Evolutionary conservation across 495 filamentous ascomycete species (phyloP).

Genomic region (Podospora anserina): DNA sequence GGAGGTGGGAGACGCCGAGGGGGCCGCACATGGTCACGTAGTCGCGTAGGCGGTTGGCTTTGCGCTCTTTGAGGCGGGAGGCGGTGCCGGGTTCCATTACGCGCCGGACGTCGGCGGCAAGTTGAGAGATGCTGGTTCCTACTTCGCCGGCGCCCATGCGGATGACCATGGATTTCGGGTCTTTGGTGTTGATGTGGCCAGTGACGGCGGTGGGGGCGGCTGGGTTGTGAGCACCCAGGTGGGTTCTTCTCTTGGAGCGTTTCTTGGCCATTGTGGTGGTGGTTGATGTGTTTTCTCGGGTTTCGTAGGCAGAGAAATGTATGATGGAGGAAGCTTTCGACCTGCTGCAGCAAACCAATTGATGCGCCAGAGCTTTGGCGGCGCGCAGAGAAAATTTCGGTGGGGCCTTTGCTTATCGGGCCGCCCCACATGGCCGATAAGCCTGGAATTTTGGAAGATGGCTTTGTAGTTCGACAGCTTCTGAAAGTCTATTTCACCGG

Average conservation of each 20-base stretch:
- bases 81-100: constrained; percentile 98
- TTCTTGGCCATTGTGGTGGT: constrained; percentile 66
- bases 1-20: constrained; percentile 86
- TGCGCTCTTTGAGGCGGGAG: constrained; percentile 79
- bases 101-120: constrained; percentile 83
- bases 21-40: constrained; percentile 95
- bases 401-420: constrained; percentile 31
- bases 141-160: constrained; percentile 92
- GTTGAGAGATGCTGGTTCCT: constrained; percentile 82
- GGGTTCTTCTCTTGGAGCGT: constrained; percentile 86
- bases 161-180: constrained; percentile 97
- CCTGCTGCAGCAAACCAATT: constrained; percentile 9
- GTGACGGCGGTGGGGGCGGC: constrained; percentile 32
- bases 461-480: not conserved
- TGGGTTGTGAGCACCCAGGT: constrained; percentile 66
- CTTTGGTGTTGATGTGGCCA: constrained; percentile 48
- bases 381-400: constrained; percentile 31
- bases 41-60: constrained; percentile 84
- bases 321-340: constrained; percentile 11
- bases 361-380: constrained; percentile 4
- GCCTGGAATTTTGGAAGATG: constrained; percentile 8
- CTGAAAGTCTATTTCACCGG: not conserved
- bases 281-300: constrained; percentile 15
- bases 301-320: constrained; percentile 9
- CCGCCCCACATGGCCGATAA: constrained; percentile 16